Evolutionary conservation across 2,329 filamentous ascomycete genomes (phyloP).

Genomic region (Pseudopithomyces chartarum): DNA sequence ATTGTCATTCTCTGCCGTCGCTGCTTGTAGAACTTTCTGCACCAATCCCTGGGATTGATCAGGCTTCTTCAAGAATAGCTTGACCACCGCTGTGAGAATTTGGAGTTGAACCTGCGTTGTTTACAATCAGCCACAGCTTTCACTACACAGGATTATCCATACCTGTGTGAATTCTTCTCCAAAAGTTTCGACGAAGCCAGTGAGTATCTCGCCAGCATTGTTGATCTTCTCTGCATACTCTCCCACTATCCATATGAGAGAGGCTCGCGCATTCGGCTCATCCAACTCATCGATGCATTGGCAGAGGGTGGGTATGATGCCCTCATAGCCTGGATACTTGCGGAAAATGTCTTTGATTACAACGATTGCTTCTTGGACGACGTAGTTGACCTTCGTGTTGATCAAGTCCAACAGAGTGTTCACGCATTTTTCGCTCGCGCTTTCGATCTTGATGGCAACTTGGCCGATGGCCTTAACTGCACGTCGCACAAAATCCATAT

Average conservation of each 20-base stretch:
- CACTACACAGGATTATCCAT: constrained; percentile 30
- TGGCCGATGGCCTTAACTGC: constrained; percentile 97
- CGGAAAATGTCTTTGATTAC: constrained; percentile 98
- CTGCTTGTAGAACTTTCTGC: constrained; percentile 90
- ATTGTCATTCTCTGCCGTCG: constrained; percentile 95
- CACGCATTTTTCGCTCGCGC: constrained; percentile 92
- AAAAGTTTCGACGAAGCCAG: constrained; percentile 90
- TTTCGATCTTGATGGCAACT: constrained; percentile 97
- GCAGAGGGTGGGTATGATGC: constrained; percentile 94
- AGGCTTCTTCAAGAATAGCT: constrained; percentile 96
- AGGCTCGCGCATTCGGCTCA: constrained; percentile 86
- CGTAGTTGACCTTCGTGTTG: constrained; percentile 97
- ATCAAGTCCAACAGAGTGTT: constrained; percentile 92
- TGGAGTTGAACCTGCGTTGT: constrained; percentile 83
- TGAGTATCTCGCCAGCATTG: constrained; percentile 94
- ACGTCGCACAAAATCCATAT: constrained; percentile 97
- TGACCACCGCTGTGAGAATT: constrained; percentile 95
- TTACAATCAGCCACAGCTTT: constrained; percentile 35
- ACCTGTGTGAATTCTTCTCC: constrained; percentile 96
- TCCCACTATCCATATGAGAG: constrained; percentile 97
- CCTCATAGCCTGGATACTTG: constrained; percentile 97
- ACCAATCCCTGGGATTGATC: constrained; percentile 89
- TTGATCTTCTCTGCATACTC: constrained; percentile 99
- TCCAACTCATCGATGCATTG: constrained; percentile 96
- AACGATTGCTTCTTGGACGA: constrained; percentile 97